Conservation (phyloP, 306 rosid species). For the Boehmeria nivea region DNA sequence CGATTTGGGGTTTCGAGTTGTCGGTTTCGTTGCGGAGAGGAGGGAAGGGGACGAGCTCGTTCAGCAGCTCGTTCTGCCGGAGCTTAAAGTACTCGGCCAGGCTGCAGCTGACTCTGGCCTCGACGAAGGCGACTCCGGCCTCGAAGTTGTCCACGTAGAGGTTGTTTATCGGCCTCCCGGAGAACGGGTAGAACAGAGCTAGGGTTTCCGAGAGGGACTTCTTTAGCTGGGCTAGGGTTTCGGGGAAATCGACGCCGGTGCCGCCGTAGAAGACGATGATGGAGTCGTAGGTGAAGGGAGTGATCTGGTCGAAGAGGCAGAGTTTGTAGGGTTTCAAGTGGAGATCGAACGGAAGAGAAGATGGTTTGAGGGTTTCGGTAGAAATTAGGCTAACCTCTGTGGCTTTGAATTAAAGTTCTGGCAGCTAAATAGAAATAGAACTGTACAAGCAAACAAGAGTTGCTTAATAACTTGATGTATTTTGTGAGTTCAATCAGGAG, state of each 20-base stretch:
- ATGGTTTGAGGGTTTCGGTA: conserved; percentile 42
- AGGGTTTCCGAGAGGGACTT: conserved; percentile 40
- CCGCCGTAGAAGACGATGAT: conserved; percentile 15
- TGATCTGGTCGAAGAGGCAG: conserved; percentile 26
- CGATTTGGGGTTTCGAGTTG: conserved; percentile 18
- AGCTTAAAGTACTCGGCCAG: conserved; percentile 37
- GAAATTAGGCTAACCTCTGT: conserved; percentile 38
- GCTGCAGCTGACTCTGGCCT: conserved; percentile 32
- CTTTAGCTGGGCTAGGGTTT: conserved; percentile 27
- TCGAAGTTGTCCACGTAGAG: conserved; percentile 33
- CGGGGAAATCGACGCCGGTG: not conserved
- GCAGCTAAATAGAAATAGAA: too few species aligned
- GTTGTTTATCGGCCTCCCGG: conserved; percentile 33
- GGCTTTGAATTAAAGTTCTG: too few species aligned
- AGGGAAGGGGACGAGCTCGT: conserved; percentile 33
- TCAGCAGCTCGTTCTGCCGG: conserved; percentile 17
- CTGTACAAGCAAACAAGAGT: not conserved
- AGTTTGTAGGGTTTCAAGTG: conserved; percentile 15
- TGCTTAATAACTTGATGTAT: not conserved
- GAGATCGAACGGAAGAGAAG: conserved; percentile 13
- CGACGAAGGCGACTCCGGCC: conserved; percentile 40
- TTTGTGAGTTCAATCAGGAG: too few species aligned
- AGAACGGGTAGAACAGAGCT: conserved; percentile 40
- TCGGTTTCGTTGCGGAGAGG: conserved; percentile 22
- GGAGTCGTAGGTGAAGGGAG: conserved; percentile 22